phyloP scores from a whole-genome alignment of 2,329 filamentous ascomycete genomes.

The Pseudocercospora fijiensis region DNA sequence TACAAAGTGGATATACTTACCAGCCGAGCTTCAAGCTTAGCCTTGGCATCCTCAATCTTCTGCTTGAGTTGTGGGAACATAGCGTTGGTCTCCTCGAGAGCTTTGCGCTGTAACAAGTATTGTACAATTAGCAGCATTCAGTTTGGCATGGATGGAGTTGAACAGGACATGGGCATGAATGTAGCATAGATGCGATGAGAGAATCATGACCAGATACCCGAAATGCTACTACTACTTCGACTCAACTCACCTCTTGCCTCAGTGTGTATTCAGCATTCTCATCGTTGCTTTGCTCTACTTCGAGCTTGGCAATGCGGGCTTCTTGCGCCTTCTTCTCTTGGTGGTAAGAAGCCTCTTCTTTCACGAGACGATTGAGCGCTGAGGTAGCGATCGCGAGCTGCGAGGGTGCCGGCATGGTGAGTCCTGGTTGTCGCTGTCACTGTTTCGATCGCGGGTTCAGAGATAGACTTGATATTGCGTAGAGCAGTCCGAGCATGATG shows the following conservation, averaged over 20 bases:
- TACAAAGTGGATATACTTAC: conserved; percentile 51
- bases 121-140: conserved; percentile 16
- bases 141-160: not conserved
- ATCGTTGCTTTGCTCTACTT: conserved; percentile 48
- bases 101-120: conserved; percentile 60
- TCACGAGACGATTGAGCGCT: conserved; percentile 78
- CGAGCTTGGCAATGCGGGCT: conserved; percentile 67
- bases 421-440: not conserved
- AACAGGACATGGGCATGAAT: conserved; percentile 1
- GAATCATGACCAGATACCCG: conserved; percentile 8
- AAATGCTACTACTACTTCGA: conserved; percentile 1
- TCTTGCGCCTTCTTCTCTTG: conserved; percentile 77
- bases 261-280: conserved; percentile 76
- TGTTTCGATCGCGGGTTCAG: not conserved
- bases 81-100: conserved; percentile 81
- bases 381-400: conserved; percentile 76
- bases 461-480: too few species aligned
- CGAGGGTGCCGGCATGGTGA: conserved; percentile 70
- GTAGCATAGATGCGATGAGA: conserved; percentile 9
- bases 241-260: conserved; percentile 74
- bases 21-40: conserved; percentile 73
- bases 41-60: conserved; percentile 69
- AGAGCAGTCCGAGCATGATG: too few species aligned
- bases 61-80: conserved; percentile 71
- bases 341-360: conserved; percentile 89